Evolutionary conservation across 257 asterid species (phyloP), one percentile per base, ranked within the genome.

Genomic region (Scutellaria galericulata): DNA sequence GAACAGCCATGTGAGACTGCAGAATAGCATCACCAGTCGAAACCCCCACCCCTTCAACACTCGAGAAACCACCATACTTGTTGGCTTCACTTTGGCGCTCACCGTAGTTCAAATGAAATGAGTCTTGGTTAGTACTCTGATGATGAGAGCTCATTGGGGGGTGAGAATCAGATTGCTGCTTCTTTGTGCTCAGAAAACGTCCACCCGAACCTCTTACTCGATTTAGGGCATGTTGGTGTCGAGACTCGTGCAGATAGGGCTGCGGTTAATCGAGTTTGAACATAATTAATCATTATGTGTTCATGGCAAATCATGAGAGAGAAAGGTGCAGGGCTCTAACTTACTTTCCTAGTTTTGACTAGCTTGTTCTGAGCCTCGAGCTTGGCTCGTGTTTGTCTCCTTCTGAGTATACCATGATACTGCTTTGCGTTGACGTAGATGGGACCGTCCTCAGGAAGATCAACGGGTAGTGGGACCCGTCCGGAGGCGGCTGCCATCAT

Each of bases 221-320:
- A 6, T 95, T 95, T 10, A 95, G 77, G 1, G 99, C 99, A 53
- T 95, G 99, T 46, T 80, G 91, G 75, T 95, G 99, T 4, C 99
- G 91, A 50, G 99, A 95, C 91, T 95, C 98, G 7, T 95, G 98
- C 83, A 95, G 92, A 62, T 95, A 95, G 2, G 99, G 98, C 99
- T 95, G 91, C 86, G 80, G 37, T 31, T 31, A 3, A 31, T 31
- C 0, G 37, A 31, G 37, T 31, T 15, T 62, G 40, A 10, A 31
- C 50, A 20, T 9, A 0, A 31, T 35, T 35, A 13, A 11, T 35
- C 50, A 13, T 18, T 41, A 14, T 27, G 59, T 31, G 22, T 58
- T 53, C 1, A 66, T 14, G 1, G 3, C 37, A 31, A 31, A 31
- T 31, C 37, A 31, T 31, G 37, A 31, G 37, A 15, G 48, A 14